Percentiles rank a stretch among this genome's conserved stretches.
These are phyloP conservation scores for Calonectria leucothoes DNA, from an alignment of 2,329 filamentous ascomycete genomes.

Conservation along the genomic window DNA sequence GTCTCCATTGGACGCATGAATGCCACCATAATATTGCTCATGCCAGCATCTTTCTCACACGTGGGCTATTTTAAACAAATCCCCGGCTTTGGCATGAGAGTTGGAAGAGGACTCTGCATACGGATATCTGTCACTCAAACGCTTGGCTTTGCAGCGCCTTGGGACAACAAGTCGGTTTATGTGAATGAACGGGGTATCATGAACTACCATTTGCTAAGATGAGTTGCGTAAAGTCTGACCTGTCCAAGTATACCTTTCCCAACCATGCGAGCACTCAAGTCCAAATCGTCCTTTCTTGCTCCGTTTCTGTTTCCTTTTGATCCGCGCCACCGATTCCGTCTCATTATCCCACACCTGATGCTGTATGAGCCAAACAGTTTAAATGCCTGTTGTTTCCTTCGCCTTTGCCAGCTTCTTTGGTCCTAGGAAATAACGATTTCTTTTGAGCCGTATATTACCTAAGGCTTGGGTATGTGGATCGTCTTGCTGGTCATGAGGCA, in stretches of 20 bases:
- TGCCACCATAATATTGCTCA: not conserved
- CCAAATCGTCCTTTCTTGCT: not conserved
- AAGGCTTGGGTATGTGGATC: slow-evolving; percentile 93
- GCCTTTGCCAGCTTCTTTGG: not conserved
- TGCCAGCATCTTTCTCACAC: not conserved
- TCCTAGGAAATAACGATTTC: not conserved
- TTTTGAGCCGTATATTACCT: slow-evolving; percentile 32
- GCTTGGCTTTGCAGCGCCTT: not conserved
- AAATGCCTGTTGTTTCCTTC: not conserved
- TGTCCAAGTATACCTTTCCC: slow-evolving; percentile 28
- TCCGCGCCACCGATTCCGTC: slow-evolving; percentile 3
- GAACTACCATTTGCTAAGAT: slow-evolving; percentile 39
- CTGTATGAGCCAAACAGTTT: not conserved
- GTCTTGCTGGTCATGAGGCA: slow-evolving; percentile 96
- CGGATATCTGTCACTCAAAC: not conserved
- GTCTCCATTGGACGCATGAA: not conserved
- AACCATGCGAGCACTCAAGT: slow-evolving; percentile 24
- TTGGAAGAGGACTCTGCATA: no score
- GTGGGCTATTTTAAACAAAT: not conserved
- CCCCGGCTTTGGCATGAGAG: not conserved
- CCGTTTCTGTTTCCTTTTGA: slow-evolving; percentile 10
- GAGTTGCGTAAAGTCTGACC: slow-evolving; percentile 38
- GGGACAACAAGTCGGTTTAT: not conserved
- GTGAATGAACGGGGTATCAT: slow-evolving; percentile 42
- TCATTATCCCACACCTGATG: not conserved